phyloP scores from a whole-genome alignment of 2,329 filamentous ascomycete genomes.

The Colletotrichum agaves region DNA sequence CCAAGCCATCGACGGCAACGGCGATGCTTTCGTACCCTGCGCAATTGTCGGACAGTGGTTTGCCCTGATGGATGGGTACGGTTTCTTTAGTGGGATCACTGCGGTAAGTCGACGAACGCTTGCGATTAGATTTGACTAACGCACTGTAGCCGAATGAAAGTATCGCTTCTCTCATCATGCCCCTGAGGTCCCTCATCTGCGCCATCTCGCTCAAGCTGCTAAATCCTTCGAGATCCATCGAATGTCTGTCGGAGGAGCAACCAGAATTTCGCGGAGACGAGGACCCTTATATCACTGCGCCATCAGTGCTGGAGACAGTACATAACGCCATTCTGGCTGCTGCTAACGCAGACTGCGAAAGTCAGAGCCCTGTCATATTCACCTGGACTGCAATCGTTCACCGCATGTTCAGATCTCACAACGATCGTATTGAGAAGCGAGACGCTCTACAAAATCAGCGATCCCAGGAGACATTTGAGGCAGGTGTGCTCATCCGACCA shows the following conservation, averaged over 20 bases:
- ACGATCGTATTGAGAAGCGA: conserved; percentile 69
- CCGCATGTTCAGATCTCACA: conserved; percentile 72
- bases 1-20: conserved; percentile 71
- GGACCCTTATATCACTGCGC: conserved; percentile 74
- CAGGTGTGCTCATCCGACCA: conserved; percentile 54
- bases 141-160: conserved; percentile 49
- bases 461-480: conserved; percentile 66
- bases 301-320: conserved; percentile 75
- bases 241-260: conserved; percentile 58
- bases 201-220: conserved; percentile 79
- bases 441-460: conserved; percentile 68
- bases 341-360: conserved; percentile 64
- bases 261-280: conserved; percentile 42
- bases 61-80: conserved; percentile 72
- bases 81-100: conserved; percentile 75
- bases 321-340: conserved; percentile 76
- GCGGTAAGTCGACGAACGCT: conserved; percentile 55
- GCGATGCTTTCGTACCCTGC: conserved; percentile 65
- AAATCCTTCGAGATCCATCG: conserved; percentile 69
- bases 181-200: conserved; percentile 76
- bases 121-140: neutral
- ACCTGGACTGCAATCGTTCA: conserved; percentile 84
- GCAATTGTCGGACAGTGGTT: conserved; percentile 78
- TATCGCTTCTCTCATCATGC: conserved; percentile 63
- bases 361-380: conserved; percentile 79